phyloP scores from a whole-genome alignment of 208 protist species.

The Porcisia hertigi region DNA sequence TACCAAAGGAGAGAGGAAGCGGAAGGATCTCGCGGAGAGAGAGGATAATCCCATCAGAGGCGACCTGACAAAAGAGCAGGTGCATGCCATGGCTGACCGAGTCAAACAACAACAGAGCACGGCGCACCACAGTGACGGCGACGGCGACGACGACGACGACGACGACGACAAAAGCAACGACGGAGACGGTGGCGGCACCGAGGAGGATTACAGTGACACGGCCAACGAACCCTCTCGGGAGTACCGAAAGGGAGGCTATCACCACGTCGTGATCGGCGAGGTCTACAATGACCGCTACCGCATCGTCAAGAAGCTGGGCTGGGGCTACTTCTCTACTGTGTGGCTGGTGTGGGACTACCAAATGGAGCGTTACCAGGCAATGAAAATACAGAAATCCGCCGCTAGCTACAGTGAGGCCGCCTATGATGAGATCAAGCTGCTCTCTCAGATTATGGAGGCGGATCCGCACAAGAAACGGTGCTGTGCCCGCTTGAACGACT shows the following conservation, averaged over 20 bases:
- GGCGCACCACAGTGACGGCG: conserved; percentile 42
- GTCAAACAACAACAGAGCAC: conserved; percentile 42
- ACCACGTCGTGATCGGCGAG: conserved; percentile 94
- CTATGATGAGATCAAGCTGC: conserved; percentile 82
- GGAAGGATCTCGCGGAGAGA: conserved; percentile 35
- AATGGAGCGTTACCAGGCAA: conserved; percentile 90
- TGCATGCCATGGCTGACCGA: conserved; percentile 43
- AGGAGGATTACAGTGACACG: conserved; percentile 88
- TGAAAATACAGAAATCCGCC: conserved; percentile 84
- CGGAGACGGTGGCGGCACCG: conserved; percentile 47
- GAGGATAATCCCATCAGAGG: conserved; percentile 59
- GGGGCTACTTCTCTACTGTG: conserved; percentile 99
- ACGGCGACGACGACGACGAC: conserved; percentile 44
- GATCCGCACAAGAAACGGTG: conserved; percentile 68
- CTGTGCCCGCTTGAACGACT: conserved; percentile 87
- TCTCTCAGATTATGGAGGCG: conserved; percentile 81
- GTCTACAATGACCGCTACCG: conserved; percentile 94
- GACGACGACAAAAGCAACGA: conserved; percentile 42
- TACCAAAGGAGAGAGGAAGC: conserved; percentile 37
- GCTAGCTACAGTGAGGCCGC: conserved; percentile 83
- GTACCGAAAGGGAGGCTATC: conserved; percentile 96
- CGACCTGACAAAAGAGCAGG: conserved; percentile 76
- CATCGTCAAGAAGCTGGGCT: conserved; percentile 96
- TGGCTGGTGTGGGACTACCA: conserved; percentile 97
- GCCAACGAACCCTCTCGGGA: conserved; percentile 79